Base-by-base conservation (phyloP, 495 filamentous ascomycete species). In the Podospora bellae-mahoneyi region DNA sequence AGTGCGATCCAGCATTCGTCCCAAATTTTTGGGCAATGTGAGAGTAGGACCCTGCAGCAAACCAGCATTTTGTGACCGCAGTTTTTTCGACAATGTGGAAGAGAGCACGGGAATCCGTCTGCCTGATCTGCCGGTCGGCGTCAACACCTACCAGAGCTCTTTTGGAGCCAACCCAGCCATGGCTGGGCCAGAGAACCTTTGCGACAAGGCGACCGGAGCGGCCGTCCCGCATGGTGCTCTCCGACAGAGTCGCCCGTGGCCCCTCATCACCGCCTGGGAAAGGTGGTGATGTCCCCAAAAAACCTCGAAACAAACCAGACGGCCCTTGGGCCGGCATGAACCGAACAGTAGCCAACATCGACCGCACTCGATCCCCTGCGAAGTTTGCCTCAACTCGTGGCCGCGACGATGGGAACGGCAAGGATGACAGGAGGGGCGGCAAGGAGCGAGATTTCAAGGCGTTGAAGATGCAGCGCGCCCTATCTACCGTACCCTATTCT, bases 381-480 rank as follows among this genome's bases (percentile, higher is more conserved):
- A 20, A 10, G 19, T 0, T 5, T 20, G 26, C 59, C 0, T 26
- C 58, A 27, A 15, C 60, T 4, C 28, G 23, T 32, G n/a, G 34
- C 70, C 78, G 78, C 69, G 78, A 76, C 26, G 62, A 63, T 65
- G 65, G 75, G 18, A 48, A 27, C 4, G 7, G 54, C 30, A 71
- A 68, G 54, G 69, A 66, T 64, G 80, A 71, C 68, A 78, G 77
- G 23, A 67, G 76, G 55, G 67, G 44, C 68, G 73, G 84, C 73
- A 78, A 79, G 67, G 75, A 80, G 68, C 20, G 61, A 18, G 61
- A 63, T 23, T 84, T 83, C 75, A 93, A 96, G 76, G 94, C 95
- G 7, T 82, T 99, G 78, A 98, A 95, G 80, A 99, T 99, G 95
- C 93, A 95, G 76, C 88, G 89, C 58, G 82, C 91, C 0, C 79